Conservation (phyloP, 352 stramenopile species). For the Pythium aquatile region DNA sequence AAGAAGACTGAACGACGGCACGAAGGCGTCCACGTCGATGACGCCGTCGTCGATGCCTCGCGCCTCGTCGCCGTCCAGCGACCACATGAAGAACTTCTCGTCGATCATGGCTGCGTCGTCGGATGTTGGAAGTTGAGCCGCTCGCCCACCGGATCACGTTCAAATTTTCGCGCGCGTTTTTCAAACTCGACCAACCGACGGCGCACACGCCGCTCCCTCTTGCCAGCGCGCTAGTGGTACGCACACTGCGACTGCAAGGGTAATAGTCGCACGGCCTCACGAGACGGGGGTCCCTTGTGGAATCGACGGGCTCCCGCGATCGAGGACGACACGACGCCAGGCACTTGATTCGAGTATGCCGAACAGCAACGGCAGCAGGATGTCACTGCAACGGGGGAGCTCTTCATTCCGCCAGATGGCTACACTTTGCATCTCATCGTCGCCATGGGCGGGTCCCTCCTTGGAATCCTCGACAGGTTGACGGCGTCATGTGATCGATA, state of each 20-base stretch:
- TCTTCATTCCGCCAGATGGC: constrained; percentile 6
- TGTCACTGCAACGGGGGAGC: constrained; percentile 12
- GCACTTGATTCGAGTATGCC: background rate
- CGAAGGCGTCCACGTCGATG: background rate
- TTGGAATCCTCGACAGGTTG: too few species aligned
- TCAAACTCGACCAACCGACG: background rate
- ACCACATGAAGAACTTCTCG: constrained; percentile 3
- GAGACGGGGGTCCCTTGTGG: too few species aligned
- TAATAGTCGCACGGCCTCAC: constrained; percentile 1
- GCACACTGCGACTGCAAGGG: background rate
- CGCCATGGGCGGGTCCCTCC: too few species aligned
- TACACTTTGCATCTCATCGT: background rate
- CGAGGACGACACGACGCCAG: background rate
- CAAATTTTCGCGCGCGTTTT: constrained; percentile 8
- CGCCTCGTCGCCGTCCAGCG: constrained; percentile 4
- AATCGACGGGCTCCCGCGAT: too few species aligned
- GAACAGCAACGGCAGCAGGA: background rate
- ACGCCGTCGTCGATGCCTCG: constrained; percentile 5
- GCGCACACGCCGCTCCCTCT: background rate
- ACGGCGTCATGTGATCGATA: too few species aligned
- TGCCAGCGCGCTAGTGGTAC: too few species aligned
- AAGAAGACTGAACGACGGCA: background rate
- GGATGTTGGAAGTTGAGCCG: background rate
- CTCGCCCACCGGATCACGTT: background rate
- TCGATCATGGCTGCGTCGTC: constrained; percentile 1